Base-by-base conservation (phyloP, 73 alveolate species). In the Urostyla sp. region DNA sequence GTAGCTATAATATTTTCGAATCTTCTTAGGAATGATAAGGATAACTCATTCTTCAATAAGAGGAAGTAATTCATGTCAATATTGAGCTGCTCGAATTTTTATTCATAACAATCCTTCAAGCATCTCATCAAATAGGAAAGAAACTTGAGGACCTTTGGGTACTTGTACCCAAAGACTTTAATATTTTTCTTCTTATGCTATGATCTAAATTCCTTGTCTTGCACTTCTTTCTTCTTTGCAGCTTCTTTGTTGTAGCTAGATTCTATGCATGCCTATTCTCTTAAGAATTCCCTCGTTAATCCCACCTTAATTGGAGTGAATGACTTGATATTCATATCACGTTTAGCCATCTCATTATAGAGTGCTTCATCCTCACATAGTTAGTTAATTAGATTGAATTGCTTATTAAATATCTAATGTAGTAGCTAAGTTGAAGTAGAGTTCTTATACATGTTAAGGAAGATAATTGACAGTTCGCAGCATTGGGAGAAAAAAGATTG, bases 361-460 rank as follows among this genome's bases (percentile, higher is more conserved):
- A 43, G 21, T 69, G n/a, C 23, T 38, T 83, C 91, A 5, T 83
- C 91, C 23, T 83, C 91, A 32, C 91, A 83, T n/a, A 83, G 75
- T 2, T 73, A 32, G 53, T 83, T 83, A 1, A 83, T 23, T 16
- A 44, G 51, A 1, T 31, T 38, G 27, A 31, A 72, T 23, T 83
- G 66, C 60, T 44, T 83, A 45, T 60, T 67, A 46, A 83, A 83
- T 40, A 83, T 73, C 5, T 69, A 61, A 5, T 40, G 50, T 7
- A 83, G 75, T 3, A 24, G 38, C 36, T 83, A 67, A 5, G 87
- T 66, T 32, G 69, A 72, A 11, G 38, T 35, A 0, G 80, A 80
- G 45, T 72, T 51, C 58, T 46, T 83, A 44, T 46, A 83, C 18
- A 83, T 23, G 38, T 48, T 72, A 26, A 72, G 13, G 38, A 53